Evolutionary conservation across 306 rosid species (phyloP).

Genomic region (Rubus idaeus): DNA sequence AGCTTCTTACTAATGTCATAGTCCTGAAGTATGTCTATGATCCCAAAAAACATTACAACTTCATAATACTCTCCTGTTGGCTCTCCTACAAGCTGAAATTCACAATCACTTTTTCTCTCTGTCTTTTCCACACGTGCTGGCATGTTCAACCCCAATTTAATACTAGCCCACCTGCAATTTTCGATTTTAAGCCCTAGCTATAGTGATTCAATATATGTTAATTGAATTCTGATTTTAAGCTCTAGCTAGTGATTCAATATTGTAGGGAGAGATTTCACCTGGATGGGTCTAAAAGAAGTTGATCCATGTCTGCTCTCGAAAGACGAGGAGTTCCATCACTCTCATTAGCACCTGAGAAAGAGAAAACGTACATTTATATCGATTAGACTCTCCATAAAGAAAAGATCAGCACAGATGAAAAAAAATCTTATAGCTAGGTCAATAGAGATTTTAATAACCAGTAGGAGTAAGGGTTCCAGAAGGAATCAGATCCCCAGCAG

Average conservation of each 20-base stretch:
- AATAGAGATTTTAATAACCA: slow-evolving; percentile 36
- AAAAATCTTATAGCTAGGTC: not conserved
- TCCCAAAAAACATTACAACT: slow-evolving; percentile 68
- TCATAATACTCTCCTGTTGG: slow-evolving; percentile 81
- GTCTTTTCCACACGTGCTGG: slow-evolving; percentile 79
- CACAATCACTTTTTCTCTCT: slow-evolving; percentile 53
- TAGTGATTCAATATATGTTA: too few species aligned
- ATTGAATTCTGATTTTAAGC: too few species aligned
- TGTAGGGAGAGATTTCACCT: slow-evolving; percentile 35
- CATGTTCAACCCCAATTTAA: slow-evolving; percentile 66
- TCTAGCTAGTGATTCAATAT: too few species aligned
- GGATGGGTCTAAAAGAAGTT: slow-evolving; percentile 63
- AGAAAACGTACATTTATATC: not conserved
- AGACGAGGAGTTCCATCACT: slow-evolving; percentile 45
- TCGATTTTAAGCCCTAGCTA: too few species aligned
- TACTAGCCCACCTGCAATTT: slow-evolving; percentile 62
- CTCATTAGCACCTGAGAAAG: slow-evolving; percentile 46
- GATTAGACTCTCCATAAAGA: not conserved
- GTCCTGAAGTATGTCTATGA: slow-evolving; percentile 97
- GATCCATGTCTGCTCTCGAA: slow-evolving; percentile 57
- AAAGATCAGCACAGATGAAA: too few species aligned
- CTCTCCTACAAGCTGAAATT: slow-evolving; percentile 67
- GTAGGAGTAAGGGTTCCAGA: slow-evolving; percentile 43
- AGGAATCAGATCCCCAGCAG: slow-evolving; percentile 62
- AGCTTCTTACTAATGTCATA: slow-evolving; percentile 98